Conservation (phyloP, 2,329 filamentous ascomycete species). For the Colletotrichum navitas region DNA sequence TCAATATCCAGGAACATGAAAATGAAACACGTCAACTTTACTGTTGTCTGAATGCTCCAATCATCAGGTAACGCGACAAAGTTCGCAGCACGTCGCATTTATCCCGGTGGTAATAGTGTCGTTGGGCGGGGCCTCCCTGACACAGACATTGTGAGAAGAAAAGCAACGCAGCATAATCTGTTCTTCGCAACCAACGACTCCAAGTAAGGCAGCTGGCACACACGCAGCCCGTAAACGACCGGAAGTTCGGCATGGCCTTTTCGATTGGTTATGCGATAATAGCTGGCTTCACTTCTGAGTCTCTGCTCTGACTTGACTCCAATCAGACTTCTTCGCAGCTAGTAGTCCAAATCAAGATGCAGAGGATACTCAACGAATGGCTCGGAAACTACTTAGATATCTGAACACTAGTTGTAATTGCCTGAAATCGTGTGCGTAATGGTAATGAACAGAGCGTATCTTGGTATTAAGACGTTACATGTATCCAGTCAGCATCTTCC, state of each 20-base stretch:
- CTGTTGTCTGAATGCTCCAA: not conserved
- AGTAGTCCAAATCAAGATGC: too few relatives aligned
- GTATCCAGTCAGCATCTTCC: not conserved
- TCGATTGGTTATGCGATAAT: not conserved
- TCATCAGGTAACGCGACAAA: not conserved
- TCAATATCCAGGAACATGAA: not conserved
- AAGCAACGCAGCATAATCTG: not conserved
- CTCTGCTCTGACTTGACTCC: not conserved
- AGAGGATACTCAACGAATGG: too few relatives aligned
- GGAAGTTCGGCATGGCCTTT: too few relatives aligned
- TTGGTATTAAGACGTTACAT: too few relatives aligned
- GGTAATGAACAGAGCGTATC: not conserved
- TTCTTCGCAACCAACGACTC: not conserved
- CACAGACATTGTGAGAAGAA: not conserved
- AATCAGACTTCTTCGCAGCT: not conserved
- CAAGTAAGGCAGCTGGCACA: not conserved
- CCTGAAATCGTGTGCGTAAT: not conserved
- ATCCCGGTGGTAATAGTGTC: not conserved
- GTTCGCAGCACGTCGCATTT: not conserved
- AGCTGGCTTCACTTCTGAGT: conserved; percentile 11
- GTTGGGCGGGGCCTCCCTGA: not conserved
- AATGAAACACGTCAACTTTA: not conserved
- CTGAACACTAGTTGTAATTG: too few relatives aligned
- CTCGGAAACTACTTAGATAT: not conserved
- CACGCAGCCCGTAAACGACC: conserved; percentile 5